Percentiles rank a stretch among this genome's conserved stretches.
phyloP scores from a whole-genome alignment of 257 asterid species.

The Solanum sejunctum region DNA sequence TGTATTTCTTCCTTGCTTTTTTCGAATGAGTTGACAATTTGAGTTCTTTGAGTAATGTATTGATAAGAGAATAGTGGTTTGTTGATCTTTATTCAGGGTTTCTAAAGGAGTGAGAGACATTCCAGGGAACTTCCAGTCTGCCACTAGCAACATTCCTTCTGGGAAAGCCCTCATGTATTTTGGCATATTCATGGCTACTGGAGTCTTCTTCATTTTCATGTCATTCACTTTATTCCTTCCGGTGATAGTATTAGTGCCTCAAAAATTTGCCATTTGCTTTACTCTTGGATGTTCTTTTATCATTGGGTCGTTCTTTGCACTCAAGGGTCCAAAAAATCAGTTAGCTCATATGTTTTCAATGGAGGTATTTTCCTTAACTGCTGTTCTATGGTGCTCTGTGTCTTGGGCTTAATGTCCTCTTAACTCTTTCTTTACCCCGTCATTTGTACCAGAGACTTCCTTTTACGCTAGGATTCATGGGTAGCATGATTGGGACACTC shows the following conservation, averaged over 20 bases:
- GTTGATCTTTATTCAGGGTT: slow-evolving; percentile 32
- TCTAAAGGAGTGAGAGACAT: slow-evolving; percentile 82
- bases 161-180: slow-evolving; percentile 89
- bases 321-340: slow-evolving; percentile 79
- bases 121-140: slow-evolving; percentile 95
- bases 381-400: neutral
- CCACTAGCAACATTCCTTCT: slow-evolving; percentile 80
- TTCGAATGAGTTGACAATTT: neutral
- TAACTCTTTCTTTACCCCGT: slow-evolving; percentile 3
- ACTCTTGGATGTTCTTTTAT: slow-evolving; percentile 75
- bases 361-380: slow-evolving; percentile 44
- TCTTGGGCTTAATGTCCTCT: slow-evolving; percentile 7
- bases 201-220: slow-evolving; percentile 77
- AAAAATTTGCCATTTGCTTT: slow-evolving; percentile 85
- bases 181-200: slow-evolving; percentile 69
- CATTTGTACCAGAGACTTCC: slow-evolving; percentile 68
- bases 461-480: slow-evolving; percentile 74
- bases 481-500: slow-evolving; percentile 86
- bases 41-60: neutral
- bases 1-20: neutral
- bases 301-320: slow-evolving; percentile 86
- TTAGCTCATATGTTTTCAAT: slow-evolving; percentile 68
- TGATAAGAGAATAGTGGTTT: neutral
- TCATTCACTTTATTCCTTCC: slow-evolving; percentile 87
- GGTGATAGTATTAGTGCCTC: slow-evolving; percentile 81